A percentile compares a stretch with the other conserved stretches of the same genome.
These are phyloP conservation scores for Dryadomyces quercivorus DNA, from an alignment of 2,329 filamentous ascomycete species.

Conservation along the genomic window DNA sequence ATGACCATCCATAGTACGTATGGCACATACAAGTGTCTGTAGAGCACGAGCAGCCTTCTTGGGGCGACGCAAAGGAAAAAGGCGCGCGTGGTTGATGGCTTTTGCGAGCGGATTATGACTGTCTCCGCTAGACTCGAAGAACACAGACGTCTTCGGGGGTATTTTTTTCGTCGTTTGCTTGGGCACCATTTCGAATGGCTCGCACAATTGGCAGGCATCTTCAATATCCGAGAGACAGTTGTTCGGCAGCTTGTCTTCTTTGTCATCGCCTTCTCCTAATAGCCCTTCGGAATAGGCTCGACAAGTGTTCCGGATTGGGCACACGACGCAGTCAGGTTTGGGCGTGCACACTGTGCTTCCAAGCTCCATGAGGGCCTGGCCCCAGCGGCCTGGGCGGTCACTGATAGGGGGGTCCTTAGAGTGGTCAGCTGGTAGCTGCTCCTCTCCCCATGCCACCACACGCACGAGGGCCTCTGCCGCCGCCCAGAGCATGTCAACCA, in stretches of 20 bases:
- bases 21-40: constrained; percentile 40
- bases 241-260: not conserved
- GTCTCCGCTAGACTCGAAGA: constrained; percentile 13
- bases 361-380: constrained; percentile 53
- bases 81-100: constrained; percentile 31
- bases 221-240: constrained; percentile 30
- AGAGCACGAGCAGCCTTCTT: constrained; percentile 42
- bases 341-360: constrained; percentile 51
- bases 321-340: constrained; percentile 40
- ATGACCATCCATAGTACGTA: constrained; percentile 29
- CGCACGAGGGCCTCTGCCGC: constrained; percentile 44
- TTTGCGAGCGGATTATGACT: constrained; percentile 11
- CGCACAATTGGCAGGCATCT: constrained; percentile 36
- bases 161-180: constrained; percentile 9
- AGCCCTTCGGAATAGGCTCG: constrained; percentile 37
- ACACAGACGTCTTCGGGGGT: constrained; percentile 18
- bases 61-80: constrained; percentile 36
- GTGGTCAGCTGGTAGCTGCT: not conserved
- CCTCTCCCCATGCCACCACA: constrained; percentile 29
- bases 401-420: constrained; percentile 18
- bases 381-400: constrained; percentile 46
- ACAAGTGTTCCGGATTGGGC: constrained; percentile 38
- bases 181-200: constrained; percentile 26
- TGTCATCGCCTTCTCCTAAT: constrained; percentile 16
- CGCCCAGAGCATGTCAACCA: constrained; percentile 43